phyloP scores from a whole-genome alignment of 345 rosid species.

The Lenwebbia sp. region DNA sequence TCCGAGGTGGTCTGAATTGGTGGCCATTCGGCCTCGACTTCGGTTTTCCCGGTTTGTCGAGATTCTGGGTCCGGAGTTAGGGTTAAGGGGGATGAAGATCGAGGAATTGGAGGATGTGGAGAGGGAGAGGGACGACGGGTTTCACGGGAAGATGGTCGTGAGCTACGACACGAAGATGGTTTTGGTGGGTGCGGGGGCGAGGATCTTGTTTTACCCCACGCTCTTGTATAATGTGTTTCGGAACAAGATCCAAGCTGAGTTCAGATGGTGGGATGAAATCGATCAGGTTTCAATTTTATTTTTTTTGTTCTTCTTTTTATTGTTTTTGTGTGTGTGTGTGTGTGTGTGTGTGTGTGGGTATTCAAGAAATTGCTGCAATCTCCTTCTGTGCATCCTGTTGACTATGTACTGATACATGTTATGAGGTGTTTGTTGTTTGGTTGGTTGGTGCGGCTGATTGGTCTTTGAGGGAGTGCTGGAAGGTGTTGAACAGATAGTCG shows the following conservation, averaged over 20 bases:
- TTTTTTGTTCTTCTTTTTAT: slow-evolving; percentile 11
- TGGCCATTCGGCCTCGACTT: too few species aligned
- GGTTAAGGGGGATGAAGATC: slow-evolving; percentile 28
- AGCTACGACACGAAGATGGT: slow-evolving; percentile 36
- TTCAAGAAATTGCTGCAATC: neutral
- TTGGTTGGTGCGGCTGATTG: neutral
- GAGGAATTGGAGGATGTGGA: slow-evolving; percentile 32
- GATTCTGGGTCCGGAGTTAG: neutral
- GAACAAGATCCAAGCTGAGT: slow-evolving; percentile 53
- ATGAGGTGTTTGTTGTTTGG: neutral
- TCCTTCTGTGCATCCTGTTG: neutral
- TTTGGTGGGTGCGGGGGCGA: slow-evolving; percentile 61
- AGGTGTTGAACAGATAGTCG: neutral
- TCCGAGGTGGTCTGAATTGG: too few species aligned
- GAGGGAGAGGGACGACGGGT: slow-evolving; percentile 6
- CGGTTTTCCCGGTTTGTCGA: neutral
- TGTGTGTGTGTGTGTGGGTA: neutral
- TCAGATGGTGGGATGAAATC: slow-evolving; percentile 66
- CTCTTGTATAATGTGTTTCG: slow-evolving; percentile 50
- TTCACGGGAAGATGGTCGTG: slow-evolving; percentile 8
- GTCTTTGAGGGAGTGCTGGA: neutral
- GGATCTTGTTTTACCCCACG: slow-evolving; percentile 56
- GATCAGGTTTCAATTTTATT: slow-evolving; percentile 28
- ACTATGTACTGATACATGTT: neutral
- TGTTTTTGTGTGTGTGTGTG: neutral